phyloP scores from a whole-genome alignment of 805 yeast genomes.

The Ogataea allantospora region DNA sequence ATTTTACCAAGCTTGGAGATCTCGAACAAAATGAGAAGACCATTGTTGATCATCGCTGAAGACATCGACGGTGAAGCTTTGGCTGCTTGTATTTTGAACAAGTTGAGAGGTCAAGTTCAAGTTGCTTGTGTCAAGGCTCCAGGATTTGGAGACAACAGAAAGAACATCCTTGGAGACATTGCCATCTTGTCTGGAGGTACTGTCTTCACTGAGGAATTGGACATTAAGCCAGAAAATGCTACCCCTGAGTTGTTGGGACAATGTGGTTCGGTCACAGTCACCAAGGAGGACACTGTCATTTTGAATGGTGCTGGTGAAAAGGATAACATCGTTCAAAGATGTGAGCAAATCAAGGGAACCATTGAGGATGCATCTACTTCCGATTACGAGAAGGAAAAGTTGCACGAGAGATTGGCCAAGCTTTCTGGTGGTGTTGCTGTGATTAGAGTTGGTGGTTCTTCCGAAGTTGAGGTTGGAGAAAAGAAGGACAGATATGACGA shows the following conservation, averaged over 20 bases:
- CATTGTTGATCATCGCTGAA: constrained; percentile 90
- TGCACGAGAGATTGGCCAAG: constrained; percentile 96
- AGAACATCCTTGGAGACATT: constrained; percentile 92
- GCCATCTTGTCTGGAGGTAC: constrained; percentile 95
- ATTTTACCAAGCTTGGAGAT: constrained; percentile 89
- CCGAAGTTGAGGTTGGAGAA: constrained; percentile 98
- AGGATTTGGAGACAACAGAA: constrained; percentile 98
- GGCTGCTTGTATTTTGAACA: constrained; percentile 96
- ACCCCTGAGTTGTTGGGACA: constrained; percentile 87
- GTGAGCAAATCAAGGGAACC: constrained; percentile 88
- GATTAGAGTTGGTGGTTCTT: constrained; percentile 93
- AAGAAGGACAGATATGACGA: constrained; percentile 99
- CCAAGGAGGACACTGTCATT: constrained; percentile 93
- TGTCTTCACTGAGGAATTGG: constrained; percentile 87
- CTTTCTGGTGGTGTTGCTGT: constrained; percentile 98
- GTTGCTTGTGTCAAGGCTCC: constrained; percentile 98
- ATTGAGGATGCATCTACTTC: constrained; percentile 71
- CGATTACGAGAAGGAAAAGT: constrained; percentile 94
- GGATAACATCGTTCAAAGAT: constrained; percentile 76
- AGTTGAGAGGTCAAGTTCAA: constrained; percentile 96
- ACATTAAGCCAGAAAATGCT: constrained; percentile 92
- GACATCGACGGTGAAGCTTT: constrained; percentile 97
- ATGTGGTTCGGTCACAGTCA: constrained; percentile 85
- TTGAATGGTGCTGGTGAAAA: constrained; percentile 90
- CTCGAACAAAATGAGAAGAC: constrained; percentile 91